Conservation (phyloP, 192 early-diverging fungal genomes). For the Backusella mclennaniae region DNA sequence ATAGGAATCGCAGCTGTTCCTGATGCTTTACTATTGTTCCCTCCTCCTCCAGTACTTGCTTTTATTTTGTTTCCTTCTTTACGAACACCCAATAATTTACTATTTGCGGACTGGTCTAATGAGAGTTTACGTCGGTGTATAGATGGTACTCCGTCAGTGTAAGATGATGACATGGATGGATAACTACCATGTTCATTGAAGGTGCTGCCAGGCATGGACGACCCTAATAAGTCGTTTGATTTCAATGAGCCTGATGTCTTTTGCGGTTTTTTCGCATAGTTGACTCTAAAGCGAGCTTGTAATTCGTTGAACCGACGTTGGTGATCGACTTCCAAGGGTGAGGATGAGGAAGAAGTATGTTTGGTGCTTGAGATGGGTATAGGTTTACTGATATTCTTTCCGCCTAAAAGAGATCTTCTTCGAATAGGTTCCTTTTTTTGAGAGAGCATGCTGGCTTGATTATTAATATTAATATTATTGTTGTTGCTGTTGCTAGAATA, state of each 20-base stretch:
- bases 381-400: slow-evolving; percentile 8
- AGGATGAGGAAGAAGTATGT: slow-evolving; percentile 1
- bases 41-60: neutral
- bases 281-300: slow-evolving; percentile 34
- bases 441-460: neutral
- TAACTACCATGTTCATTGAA: neutral
- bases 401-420: slow-evolving; percentile 2
- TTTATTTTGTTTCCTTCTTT: neutral
- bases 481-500: neutral
- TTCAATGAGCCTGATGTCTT: neutral
- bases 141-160: neutral
- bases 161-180: slow-evolving; percentile 1
- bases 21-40: neutral
- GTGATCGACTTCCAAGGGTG: slow-evolving; percentile 24
- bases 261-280: slow-evolving; percentile 20
- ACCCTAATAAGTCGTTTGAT: neutral
- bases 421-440: neutral
- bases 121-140: neutral
- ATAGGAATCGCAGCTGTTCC: neutral
- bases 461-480: neutral
- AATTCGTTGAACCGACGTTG: slow-evolving; percentile 31
- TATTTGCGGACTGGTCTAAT: neutral
- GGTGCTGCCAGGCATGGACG: neutral
- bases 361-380: slow-evolving; percentile 10
- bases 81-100: neutral